Evolutionary conservation across 2,329 filamentous ascomycete genomes (phyloP), one percentile per base, ranked within the genome.

Genomic region (Epichloe typhina): DNA sequence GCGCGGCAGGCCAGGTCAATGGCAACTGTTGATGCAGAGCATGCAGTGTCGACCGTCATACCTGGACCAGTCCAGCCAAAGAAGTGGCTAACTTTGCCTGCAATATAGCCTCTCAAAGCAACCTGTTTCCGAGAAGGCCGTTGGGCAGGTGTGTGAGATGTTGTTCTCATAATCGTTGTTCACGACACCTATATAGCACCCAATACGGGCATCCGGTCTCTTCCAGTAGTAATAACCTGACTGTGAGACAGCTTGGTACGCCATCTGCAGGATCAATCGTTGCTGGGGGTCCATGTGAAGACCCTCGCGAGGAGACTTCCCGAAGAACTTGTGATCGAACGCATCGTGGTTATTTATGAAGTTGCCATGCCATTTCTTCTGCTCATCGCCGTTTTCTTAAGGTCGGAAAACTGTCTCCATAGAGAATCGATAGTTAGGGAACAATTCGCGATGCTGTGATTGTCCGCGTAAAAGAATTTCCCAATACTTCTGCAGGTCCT

Each of bases 241-340:
- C 26, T 43, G 19, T 12, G 33, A 46, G 2, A 52, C 5, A 3
- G 50, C 50, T 5, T 52, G 44, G 17, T 49, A 46, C 4, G 39
- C 46, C 12, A 36, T 40, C 15, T 52, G 39, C 6, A 52, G 33
- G 21, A 52, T 23, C 8, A 39, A 33, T 36, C 50, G 41, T 17
- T 52, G 47, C 8, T 52, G 45, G 31, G 81, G 81, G 60, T 84
- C 81, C 7, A 78, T 82, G 56, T 53, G 33, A 50, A 58, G 73
- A 31, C 81, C 82, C 63, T 85, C 82, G 54, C 80, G 76, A 5
- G 82, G 81, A 48, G 80, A 84, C 76, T 85, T 83, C 62, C 82
- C 83, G 74, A 85, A 85, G 68, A 84, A 84, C 1, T 75, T 70
- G 33, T 80, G 76, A 55, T 85, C 82, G 58, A 85, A 85, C 17